Evolutionary conservation across 139 green algal species (phyloP), one percentile per base, ranked within the genome.

Genomic region (Asterochloris sp.): DNA sequence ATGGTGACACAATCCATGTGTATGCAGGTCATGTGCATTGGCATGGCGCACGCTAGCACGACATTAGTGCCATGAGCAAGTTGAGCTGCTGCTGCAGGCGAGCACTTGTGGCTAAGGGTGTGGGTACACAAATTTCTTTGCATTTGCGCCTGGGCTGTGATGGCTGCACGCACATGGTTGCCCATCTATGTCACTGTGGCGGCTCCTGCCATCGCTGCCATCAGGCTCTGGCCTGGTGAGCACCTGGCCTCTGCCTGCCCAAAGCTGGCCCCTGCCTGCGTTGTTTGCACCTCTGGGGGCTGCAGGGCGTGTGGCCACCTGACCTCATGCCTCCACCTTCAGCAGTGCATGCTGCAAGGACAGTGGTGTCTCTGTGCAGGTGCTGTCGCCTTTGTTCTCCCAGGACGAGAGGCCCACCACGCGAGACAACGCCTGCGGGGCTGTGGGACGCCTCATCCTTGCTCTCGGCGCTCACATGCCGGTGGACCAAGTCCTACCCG

Each of bases 361-460:
- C 38, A 54, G 6, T 54, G 38, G 38, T 54, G 38, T 54, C 6
- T 10, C 54, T 19, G 54, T 83, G 62, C 75, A 90, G 81, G 89
- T 85, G 16, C 85, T 96, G 26, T 89, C 93, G 78, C 90, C 88
- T 38, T 84, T 96, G 64, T 95, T 96, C 69, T 67, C 28, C 10
- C 69, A 47, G 14, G 73, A 84, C 6, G 87, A 92, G 69, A 83
- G 89, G 13, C 73, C 79, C 0, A 90, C 87, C 19, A 87, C 89
- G 23, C 88, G 88, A 2, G 93, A 96, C 88, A 96, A 96, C 79
- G 93, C 91, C 21, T 83, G 83, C 4, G 91, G 91, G 38, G 92
- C 91, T 63, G 91, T 96, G 12, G 90, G 81, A 0, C 85, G 93
- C 6, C 89, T 96, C 73, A 73, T 95, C 24, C 24, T 84, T 24